Evolutionary conservation across 2,329 filamentous ascomycete species (phyloP), one percentile per base, ranked within the genome.

Genomic region (Ophiocordyceps camponoti-saundersi): DNA sequence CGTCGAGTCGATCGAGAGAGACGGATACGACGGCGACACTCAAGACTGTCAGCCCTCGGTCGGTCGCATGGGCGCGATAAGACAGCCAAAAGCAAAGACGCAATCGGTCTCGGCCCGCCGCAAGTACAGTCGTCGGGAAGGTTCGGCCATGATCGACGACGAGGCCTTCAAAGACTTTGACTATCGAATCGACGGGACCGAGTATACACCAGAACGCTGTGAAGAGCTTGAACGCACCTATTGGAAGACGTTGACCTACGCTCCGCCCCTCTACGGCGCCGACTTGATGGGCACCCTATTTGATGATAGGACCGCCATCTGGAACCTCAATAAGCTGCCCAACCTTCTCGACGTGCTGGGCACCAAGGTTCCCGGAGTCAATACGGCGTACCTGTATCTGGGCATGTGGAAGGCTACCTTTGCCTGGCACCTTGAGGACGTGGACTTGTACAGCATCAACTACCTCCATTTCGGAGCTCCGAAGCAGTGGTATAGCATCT

Each of bases 321-420:
- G 92, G 92, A 98, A 98, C 56, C 78, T 98, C 42, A 92, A 93
- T 56, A 93, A 94, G 59, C 73, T 98, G 29, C 86, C 87, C 13
- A 98, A 96, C 55, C 67, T 98, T 48, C 74, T 98, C 39, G 92
- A 98, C 62, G 86, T 95, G 4, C 72, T 98, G 2, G 92, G 92
- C 7, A 90, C 88, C 48, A 95, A 95, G 56, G 87, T 98, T 10
- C 93, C 92, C 3, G 92, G 92, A 53, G 93, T 98, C 59, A 98
- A 98, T 59, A 98, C 90, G 2, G 90, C 92, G 2, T 98, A 98
- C 59, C 76, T 98, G 2, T 98, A 98, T 59, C 73, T 98, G 49
- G 92, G 92, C 42, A 98, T 98, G 92, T 98, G 92, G 92, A 96
- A 96, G 64, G 90, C 92, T 13, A 96, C 92, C 0, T 98, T 98